phyloP scores from a whole-genome alignment of 768 basidiomycete genomes.

The Floccularia luteovirens region DNA sequence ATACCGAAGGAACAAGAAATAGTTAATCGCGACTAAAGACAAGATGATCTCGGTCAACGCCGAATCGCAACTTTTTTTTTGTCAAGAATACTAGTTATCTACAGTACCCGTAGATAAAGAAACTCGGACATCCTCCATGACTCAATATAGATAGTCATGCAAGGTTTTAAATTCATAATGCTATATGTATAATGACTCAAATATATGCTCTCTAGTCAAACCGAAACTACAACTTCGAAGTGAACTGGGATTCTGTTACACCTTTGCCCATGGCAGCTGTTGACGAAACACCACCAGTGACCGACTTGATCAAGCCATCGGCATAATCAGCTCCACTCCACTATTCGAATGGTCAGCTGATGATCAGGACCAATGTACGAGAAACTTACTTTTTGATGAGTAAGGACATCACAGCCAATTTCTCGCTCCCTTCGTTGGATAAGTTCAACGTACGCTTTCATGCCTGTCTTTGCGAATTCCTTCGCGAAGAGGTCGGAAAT shows the following conservation, averaged over 20 bases:
- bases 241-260: constrained; percentile 88
- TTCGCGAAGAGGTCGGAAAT: constrained; percentile 91
- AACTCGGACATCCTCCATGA: too few species aligned
- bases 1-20: constrained; percentile 34
- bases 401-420: constrained; percentile 91
- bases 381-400: constrained; percentile 81
- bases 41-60: background rate
- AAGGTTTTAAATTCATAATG: too few species aligned
- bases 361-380: background rate
- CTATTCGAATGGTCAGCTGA: constrained; percentile 28
- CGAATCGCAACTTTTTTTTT: background rate
- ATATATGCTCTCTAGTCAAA: too few species aligned
- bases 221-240: constrained; percentile 28
- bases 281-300: constrained; percentile 94
- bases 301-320: constrained; percentile 87
- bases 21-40: background rate
- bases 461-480: constrained; percentile 87
- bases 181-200: too few species aligned
- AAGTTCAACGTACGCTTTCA: constrained; percentile 98
- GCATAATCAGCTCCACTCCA: constrained; percentile 96
- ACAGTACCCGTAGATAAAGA: too few species aligned
- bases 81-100: too few species aligned
- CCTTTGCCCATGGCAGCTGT: constrained; percentile 99
- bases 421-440: constrained; percentile 91
- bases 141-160: too few species aligned